Conservation (phyloP, 805 yeast genomes). For the Starmerella roubikii region DNA sequence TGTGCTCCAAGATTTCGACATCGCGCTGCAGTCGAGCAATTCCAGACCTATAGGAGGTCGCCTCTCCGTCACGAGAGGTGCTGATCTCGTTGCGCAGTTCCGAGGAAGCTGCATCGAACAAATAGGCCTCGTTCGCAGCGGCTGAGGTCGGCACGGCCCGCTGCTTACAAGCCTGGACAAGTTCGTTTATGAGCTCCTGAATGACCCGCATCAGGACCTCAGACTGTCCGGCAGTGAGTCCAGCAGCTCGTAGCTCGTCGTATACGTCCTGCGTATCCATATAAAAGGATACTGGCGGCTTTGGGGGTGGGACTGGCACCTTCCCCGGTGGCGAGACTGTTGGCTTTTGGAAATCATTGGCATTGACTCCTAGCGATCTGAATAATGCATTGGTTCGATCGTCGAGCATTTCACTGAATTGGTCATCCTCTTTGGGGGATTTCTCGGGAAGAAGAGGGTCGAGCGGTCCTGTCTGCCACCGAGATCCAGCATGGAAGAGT, state of each 20-base stretch:
- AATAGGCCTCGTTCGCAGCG: conserved; percentile 72
- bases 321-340: background rate
- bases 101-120: conserved; percentile 84
- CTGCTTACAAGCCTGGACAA: conserved; percentile 26
- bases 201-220: conserved; percentile 39
- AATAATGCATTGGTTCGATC: conserved; percentile 17
- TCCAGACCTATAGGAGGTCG: conserved; percentile 51
- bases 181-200: conserved; percentile 26
- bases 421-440: conserved; percentile 4
- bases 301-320: background rate
- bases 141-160: conserved; percentile 39
- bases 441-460: conserved; percentile 9
- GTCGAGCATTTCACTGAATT: conserved; percentile 17
- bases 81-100: conserved; percentile 71
- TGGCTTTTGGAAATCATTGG: background rate
- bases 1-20: conserved; percentile 61
- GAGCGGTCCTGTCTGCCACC: background rate
- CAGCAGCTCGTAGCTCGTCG: conserved; percentile 38
- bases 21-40: conserved; percentile 60
- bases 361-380: conserved; percentile 6
- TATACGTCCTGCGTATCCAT: conserved; percentile 55
- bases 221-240: conserved; percentile 50
- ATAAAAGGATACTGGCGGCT: conserved; percentile 7
- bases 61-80: conserved; percentile 53
- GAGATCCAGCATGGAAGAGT: too few relatives aligned